Conservation (phyloP, 768 basidiomycete genomes). For the Asterophora parasitica region DNA sequence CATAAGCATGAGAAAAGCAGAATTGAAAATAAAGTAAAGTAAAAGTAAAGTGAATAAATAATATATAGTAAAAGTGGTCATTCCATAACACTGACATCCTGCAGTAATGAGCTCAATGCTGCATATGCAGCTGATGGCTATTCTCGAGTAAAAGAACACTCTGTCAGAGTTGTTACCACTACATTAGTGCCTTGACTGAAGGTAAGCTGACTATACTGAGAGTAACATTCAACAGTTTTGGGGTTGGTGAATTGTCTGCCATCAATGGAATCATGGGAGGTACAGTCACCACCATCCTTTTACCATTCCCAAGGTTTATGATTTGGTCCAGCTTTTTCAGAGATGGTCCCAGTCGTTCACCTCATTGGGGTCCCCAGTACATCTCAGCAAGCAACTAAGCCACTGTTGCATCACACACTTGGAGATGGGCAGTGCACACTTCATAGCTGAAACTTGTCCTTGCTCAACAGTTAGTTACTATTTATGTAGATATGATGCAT, state of each 20-base stretch:
- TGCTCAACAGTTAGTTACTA: background rate
- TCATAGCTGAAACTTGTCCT: background rate
- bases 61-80: too few relatives aligned
- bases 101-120: slow-evolving; percentile 79
- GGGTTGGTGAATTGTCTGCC: slow-evolving; percentile 91
- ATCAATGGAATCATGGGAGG: slow-evolving; percentile 81
- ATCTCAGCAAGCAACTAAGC: slow-evolving; percentile 7
- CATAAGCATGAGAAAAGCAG: too few relatives aligned
- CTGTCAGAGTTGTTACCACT: slow-evolving; percentile 70
- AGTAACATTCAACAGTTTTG: slow-evolving; percentile 50
- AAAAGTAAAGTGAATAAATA: too few relatives aligned
- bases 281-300: slow-evolving; percentile 19
- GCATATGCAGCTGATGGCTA: slow-evolving; percentile 93
- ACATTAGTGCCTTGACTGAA: slow-evolving; percentile 41
- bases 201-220: too few relatives aligned
- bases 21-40: too few relatives aligned
- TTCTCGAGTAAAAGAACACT: slow-evolving; percentile 75
- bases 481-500: slow-evolving; percentile 65
- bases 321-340: slow-evolving; percentile 56
- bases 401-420: slow-evolving; percentile 14
- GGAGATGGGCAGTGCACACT: slow-evolving; percentile 11
- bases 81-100: background rate
- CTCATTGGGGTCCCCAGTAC: slow-evolving; percentile 55
- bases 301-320: background rate
- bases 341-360: slow-evolving; percentile 88